Base-by-base conservation (phyloP, 2,329 filamentous ascomycete species). In the Talaromyces marneffei region DNA sequence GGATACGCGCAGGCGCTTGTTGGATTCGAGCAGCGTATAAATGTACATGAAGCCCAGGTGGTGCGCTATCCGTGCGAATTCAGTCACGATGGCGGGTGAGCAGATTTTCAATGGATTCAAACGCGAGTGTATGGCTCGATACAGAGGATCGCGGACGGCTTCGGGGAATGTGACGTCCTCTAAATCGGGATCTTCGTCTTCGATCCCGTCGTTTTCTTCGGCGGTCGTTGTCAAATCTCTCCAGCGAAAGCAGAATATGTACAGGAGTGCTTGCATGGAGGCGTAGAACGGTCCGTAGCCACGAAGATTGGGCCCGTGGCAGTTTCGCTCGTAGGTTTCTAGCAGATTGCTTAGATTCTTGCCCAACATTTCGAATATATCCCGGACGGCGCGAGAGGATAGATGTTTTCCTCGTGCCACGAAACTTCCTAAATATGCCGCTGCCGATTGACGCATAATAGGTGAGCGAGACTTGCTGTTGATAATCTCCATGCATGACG, bases 191-290 rank as follows among this genome's bases (percentile, higher is more conserved):
- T 80, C 74, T 53, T 77, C 57, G 12, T 61, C 59, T 18, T 76
- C 50, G 80, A 76, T 82, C 1, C 84, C 72, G 57, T 85, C 82
- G 46, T 80, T 78, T 25, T 82, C 79, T 25, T 73, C 72, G 14
- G 83, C 77, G 14, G 88, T 83, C 3, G 83, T 83, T 1, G 84
- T 88, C 52, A 99, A 81, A 70, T 97, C 93, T 64, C 91, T 88
- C 94, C 94, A 99, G 60, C 94, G 87, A 80, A 99, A 99, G 79
- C 94, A 99, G 77, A 96, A 97, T 62, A 96, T 93, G 78, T 97
- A 97, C 25, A 97, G 83, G 2, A 95, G 81, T 1, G 92, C 92
- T 74, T 97, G 92, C n/a, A 89, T 86, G 53, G 92, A 86, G 18
- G 90, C 87, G 74, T 97, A 97, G 76, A 95, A 96, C 14, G 89